phyloP scores from a whole-genome alignment of 768 basidiomycete genomes.

The Hebeloma cylindrosporum region DNA sequence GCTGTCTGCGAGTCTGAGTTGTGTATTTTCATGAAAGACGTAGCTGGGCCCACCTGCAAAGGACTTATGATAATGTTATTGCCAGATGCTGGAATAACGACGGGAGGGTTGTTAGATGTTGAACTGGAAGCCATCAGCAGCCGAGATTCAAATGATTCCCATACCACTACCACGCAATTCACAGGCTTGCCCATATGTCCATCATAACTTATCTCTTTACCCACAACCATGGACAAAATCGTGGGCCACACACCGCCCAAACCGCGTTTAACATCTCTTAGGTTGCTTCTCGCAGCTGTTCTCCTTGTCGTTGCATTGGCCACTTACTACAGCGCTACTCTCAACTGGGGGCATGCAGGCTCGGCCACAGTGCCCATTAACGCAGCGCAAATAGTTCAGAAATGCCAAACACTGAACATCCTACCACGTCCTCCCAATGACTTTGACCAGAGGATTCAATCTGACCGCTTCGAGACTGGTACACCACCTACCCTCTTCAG shows the following conservation, averaged over 20 bases:
- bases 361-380: conserved; percentile 34
- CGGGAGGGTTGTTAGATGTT: conserved; percentile 42
- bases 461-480: conserved; percentile 63
- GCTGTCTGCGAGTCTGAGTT: conserved; percentile 39
- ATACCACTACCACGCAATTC: conserved; percentile 8
- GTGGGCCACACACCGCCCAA: conserved; percentile 19
- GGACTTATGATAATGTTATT: conserved; percentile 67
- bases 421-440: conserved; percentile 46
- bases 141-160: no score
- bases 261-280: conserved; percentile 17
- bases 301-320: conserved; percentile 25
- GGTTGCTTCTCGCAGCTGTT: conserved; percentile 23
- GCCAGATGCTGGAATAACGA: conserved; percentile 62
- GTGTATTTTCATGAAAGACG: neutral
- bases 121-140: conserved; percentile 25
- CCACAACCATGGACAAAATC: conserved; percentile 35
- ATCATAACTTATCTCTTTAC: neutral
- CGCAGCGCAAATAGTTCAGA: conserved; percentile 44
- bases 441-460: conserved; percentile 41
- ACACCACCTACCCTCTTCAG: conserved; percentile 63
- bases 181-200: conserved; percentile 5
- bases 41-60: conserved; percentile 47
- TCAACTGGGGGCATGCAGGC: conserved; percentile 20
- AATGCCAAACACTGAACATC: conserved; percentile 48
- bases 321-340: conserved; percentile 24